Percentiles rank a stretch among this genome's conserved stretches.
Evolutionary conservation across 2,329 filamentous ascomycete genomes (phyloP).

Genomic region (Lanzia echinophila): DNA sequence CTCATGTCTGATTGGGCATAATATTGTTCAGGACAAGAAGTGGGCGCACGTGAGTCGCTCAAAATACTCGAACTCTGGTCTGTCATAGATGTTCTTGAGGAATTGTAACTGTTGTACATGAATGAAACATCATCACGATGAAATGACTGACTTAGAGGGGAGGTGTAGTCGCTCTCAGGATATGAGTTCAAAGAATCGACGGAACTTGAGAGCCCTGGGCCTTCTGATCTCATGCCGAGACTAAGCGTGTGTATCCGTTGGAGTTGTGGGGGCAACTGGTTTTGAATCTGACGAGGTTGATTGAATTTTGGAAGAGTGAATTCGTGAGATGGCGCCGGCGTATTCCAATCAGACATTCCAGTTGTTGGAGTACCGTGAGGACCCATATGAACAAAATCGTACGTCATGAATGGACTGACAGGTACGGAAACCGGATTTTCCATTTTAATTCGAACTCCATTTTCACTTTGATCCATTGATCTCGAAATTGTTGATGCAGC

Average conservation of each 20-base stretch:
- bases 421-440: conserved; percentile 21
- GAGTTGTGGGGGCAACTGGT: conserved; percentile 42
- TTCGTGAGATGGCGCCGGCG: conserved; percentile 25
- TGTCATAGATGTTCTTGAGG: conserved; percentile 44
- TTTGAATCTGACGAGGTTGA: conserved; percentile 22
- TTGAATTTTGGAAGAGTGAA: conserved; percentile 9
- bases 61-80: conserved; percentile 49
- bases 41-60: conserved; percentile 48
- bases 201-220: conserved; percentile 25
- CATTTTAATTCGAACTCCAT: conserved; percentile 29
- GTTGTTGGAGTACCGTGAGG: conserved; percentile 23
- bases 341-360: conserved; percentile 29
- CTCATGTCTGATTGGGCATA: conserved; percentile 55
- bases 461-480: conserved; percentile 17
- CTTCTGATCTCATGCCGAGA: conserved; percentile 32
- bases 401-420: conserved; percentile 29
- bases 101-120: conserved; percentile 49
- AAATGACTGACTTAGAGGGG: conserved; percentile 48
- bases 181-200: conserved; percentile 47
- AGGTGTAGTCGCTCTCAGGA: conserved; percentile 49
- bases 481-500: conserved; percentile 23
- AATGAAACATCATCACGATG: conserved; percentile 49
- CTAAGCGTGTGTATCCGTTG: conserved; percentile 42
- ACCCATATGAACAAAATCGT: conserved; percentile 36
- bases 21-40: conserved; percentile 54